A percentile compares a stretch with the other conserved stretches of the same genome.
phyloP scores from a whole-genome alignment of 495 filamentous ascomycete species.

The Aspergillus biplanus region DNA sequence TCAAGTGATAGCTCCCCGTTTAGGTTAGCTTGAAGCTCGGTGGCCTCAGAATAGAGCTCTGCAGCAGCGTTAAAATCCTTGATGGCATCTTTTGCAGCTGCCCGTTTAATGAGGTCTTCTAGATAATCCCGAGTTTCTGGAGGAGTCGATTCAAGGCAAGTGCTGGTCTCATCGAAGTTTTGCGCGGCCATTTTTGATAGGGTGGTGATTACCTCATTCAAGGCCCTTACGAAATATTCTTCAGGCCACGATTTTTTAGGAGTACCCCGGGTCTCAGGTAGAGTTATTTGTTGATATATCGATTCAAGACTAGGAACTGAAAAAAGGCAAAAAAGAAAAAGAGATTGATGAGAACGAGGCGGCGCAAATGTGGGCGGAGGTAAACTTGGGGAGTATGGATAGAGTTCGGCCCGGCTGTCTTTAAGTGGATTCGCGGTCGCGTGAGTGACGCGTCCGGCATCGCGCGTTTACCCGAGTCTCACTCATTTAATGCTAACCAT shows the following conservation, averaged over 20 bases:
- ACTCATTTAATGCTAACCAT: neutral
- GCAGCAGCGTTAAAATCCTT: constrained; percentile 85
- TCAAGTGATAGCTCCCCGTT: constrained; percentile 88
- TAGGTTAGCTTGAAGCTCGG: constrained; percentile 85
- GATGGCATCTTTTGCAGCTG: constrained; percentile 72
- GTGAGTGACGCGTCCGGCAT: constrained; percentile 14
- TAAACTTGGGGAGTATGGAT: neutral
- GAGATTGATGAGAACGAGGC: neutral
- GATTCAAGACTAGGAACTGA: too few relatives aligned
- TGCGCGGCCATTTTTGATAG: constrained; percentile 30
- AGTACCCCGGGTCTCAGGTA: too few relatives aligned
- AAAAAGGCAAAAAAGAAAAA: neutral
- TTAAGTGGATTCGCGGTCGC: constrained; percentile 11
- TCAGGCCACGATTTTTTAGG: too few relatives aligned
- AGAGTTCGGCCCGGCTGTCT: neutral
- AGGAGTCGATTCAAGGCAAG: constrained; percentile 11
- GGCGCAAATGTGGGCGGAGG: neutral
- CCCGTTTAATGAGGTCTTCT: constrained; percentile 56
- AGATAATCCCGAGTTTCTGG: constrained; percentile 36
- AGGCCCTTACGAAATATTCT: neutral
- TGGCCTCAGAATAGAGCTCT: constrained; percentile 85
- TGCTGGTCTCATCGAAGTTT: constrained; percentile 15
- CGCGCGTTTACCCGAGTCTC: constrained; percentile 17
- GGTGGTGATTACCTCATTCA: neutral
- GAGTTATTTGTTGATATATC: too few relatives aligned